phyloP scores from a whole-genome alignment of 352 stramenopile species.

The Lagenidium sp. region DNA sequence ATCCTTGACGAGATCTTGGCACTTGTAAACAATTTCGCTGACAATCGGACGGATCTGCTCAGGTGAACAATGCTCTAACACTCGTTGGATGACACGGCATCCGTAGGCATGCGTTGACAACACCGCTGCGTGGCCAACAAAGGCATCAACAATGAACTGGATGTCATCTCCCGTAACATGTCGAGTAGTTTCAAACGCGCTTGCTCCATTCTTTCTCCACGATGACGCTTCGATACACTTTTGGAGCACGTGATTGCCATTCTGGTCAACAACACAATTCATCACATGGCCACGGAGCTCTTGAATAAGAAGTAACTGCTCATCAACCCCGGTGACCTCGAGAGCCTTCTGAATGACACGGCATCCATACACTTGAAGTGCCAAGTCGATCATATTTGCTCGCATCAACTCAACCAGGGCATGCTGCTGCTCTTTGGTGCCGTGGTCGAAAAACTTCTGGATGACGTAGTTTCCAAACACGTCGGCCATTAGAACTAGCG shows the following conservation, averaged over 20 bases:
- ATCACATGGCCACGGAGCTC: slow-evolving; percentile 78
- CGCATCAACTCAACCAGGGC: slow-evolving; percentile 83
- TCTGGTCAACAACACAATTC: slow-evolving; percentile 96
- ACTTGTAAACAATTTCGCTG: slow-evolving; percentile 90
- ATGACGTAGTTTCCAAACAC: slow-evolving; percentile 99
- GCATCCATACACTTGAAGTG: slow-evolving; percentile 95
- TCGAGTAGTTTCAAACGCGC: slow-evolving; percentile 6
- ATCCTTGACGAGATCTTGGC: slow-evolving; percentile 86
- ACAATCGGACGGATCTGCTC: slow-evolving; percentile 90
- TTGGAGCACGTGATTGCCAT: slow-evolving; percentile 99
- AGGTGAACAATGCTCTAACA: slow-evolving; percentile 93
- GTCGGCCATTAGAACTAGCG: slow-evolving; percentile 81
- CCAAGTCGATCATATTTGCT: slow-evolving; percentile 92
- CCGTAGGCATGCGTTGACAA: slow-evolving; percentile 97
- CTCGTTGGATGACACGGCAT: slow-evolving; percentile 96
- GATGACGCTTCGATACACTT: slow-evolving; percentile 95
- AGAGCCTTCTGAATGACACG: slow-evolving; percentile 94
- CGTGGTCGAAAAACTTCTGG: slow-evolving; percentile 97
- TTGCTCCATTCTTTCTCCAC: slow-evolving; percentile 27
- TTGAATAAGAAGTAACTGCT: slow-evolving; percentile 68
- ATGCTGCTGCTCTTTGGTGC: slow-evolving; percentile 81
- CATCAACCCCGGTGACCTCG: slow-evolving; percentile 60
- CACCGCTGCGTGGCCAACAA: slow-evolving; percentile 86
- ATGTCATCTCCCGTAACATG: slow-evolving; percentile 82
- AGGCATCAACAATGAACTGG: slow-evolving; percentile 97